These are phyloP conservation scores for Macroventuria anomochaeta DNA, from an alignment of 2,329 filamentous ascomycete species.

Conservation along the genomic window DNA sequence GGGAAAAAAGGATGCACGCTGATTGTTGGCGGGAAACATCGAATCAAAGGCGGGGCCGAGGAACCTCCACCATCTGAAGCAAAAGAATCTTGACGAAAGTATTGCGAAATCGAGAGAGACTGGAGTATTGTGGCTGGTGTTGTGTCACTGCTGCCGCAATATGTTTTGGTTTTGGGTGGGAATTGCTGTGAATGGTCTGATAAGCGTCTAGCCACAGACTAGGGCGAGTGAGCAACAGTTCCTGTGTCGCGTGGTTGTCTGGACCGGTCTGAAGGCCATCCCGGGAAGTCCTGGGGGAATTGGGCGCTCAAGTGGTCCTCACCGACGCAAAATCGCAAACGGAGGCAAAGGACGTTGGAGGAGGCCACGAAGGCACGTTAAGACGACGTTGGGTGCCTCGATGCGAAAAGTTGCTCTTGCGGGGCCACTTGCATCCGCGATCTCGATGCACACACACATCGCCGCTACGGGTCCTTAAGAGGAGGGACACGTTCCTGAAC, in stretches of 20 bases:
- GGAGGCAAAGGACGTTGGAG: background rate
- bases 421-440: conserved; percentile 8
- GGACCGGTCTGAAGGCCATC: conserved; percentile 5
- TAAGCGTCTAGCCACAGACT: background rate
- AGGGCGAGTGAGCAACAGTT: conserved; percentile 3
- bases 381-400: background rate
- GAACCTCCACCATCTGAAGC: conserved; percentile 7
- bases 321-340: background rate
- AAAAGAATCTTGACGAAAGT: background rate
- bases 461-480: background rate
- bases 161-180: background rate
- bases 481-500: background rate
- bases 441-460: conserved; percentile 12
- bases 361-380: background rate
- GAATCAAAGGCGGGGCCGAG: conserved; percentile 2
- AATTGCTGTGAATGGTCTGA: conserved; percentile 2
- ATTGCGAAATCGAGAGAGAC: background rate
- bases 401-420: conserved; percentile 15
- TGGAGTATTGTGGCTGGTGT: background rate
- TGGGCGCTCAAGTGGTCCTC: background rate
- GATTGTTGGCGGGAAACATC: conserved; percentile 19
- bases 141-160: background rate
- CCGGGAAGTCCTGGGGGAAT: background rate
- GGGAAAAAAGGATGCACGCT: conserved; percentile 34
- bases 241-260: conserved; percentile 16